Evolutionary conservation across 2,329 filamentous ascomycete genomes (phyloP).

Genomic region (Colletotrichum sp.): DNA sequence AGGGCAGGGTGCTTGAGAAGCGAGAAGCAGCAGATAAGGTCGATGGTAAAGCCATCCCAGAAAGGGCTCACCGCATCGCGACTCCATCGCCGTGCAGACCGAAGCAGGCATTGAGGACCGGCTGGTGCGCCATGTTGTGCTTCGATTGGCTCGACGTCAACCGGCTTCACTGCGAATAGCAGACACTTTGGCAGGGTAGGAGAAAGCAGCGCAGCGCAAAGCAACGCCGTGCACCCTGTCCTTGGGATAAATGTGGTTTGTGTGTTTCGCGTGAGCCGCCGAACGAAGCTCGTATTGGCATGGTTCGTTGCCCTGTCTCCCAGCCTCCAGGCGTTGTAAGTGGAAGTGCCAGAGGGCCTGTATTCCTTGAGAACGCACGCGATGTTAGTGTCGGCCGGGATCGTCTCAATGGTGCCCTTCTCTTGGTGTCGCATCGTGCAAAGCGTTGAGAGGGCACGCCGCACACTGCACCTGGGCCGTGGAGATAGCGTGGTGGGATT

Average conservation of each 20-base stretch:
- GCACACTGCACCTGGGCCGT: not conserved
- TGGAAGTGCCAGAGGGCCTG: not conserved
- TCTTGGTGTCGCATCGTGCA: not conserved
- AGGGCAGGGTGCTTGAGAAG: not conserved
- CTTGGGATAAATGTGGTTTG: not conserved
- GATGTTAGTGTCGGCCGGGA: not conserved
- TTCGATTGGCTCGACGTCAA: constrained; percentile 6
- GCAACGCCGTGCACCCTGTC: not conserved
- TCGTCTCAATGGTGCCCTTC: not conserved
- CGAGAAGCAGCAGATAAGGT: not conserved
- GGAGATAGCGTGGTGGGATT: not conserved
- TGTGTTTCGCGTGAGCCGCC: constrained; percentile 3
- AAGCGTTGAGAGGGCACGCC: not conserved
- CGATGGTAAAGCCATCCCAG: not conserved
- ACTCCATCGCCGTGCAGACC: constrained; percentile 17
- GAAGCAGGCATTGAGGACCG: constrained; percentile 5
- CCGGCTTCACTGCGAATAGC: not conserved
- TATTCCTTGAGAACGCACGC: not conserved
- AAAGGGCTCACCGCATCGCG: constrained; percentile 15
- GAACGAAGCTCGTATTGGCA: not conserved
- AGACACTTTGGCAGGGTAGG: not conserved
- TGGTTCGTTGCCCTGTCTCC: not conserved
- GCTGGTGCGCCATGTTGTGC: not conserved
- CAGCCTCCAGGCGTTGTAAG: not conserved
- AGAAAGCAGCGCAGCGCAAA: not conserved